Base-by-base conservation (phyloP, 805 yeast species). In the Wickerhamiella sorbophila region DNA sequence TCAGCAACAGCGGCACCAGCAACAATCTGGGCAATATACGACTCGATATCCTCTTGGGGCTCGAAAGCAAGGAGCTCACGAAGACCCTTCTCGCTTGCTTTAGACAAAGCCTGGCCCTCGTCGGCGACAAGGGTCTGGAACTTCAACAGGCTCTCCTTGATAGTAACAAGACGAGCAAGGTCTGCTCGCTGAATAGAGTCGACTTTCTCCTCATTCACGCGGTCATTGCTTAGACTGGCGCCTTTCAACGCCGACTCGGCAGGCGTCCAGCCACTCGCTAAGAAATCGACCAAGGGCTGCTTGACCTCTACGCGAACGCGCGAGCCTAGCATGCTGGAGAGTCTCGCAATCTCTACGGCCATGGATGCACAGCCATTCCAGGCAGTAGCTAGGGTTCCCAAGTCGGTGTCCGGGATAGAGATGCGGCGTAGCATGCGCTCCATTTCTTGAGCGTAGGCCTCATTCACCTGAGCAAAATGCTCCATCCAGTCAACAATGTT, bases 91-190 rank as follows among this genome's bases (percentile, higher is more conserved):
- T 86, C 95, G 55, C 75, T 72, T 20, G 66, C 62, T 31, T 61
- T 58, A 12, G 70, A 64, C 31, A 65, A 62, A 29, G 58, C 58
- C 48, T 66, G 68, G 24, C 75, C 54, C 37, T 65, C 64, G 53
- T 79, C 85, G 36, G 70, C 67, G 43, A 69, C 63, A 33, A 75
- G 71, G 14, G 84, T 73, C 56, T 76, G 73, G 54, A 75, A 78
- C 53, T 75, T 75, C 39, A 77, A 65, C 43, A 87, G 66, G 42
- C 77, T 69, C 41, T 76, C 77, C 55, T 83, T 78, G 46, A 84
- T 64, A 44, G 75, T 69, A 45, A 61, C 66, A 59, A 74, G 67
- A 62, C 83, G 75, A 59, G 64, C 63, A 53, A 39, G 38, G 38
- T 53, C 57, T 26, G 48, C 42, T 24, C 62, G 54, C 74, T 64